phyloP scores from a whole-genome alignment of 202 grass and related monocot genomes.

The Miscanthus sacchariflorus region DNA sequence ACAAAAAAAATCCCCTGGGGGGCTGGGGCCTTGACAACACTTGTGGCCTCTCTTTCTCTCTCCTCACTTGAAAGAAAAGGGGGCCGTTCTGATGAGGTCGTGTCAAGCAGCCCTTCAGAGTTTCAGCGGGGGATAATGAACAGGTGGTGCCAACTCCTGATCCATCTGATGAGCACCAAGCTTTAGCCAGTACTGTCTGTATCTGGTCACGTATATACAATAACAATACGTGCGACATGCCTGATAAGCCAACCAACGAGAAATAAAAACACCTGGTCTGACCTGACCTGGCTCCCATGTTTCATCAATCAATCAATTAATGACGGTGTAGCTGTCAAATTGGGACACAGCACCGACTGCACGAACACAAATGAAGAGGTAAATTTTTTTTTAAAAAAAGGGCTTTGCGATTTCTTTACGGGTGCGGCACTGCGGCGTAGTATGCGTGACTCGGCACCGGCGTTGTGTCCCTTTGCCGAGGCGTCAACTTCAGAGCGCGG shows the following conservation, averaged over 20 bases:
- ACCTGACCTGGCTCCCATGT: conserved; percentile 36
- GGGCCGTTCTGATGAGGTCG: background rate
- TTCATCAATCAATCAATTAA: background rate
- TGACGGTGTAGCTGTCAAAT: background rate
- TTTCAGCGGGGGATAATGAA: background rate
- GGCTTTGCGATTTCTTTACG: background rate
- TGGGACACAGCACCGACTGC: background rate
- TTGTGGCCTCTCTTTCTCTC: background rate
- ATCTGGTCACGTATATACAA: background rate
- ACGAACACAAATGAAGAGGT: background rate
- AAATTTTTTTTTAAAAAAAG: background rate
- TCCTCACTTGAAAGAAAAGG: background rate
- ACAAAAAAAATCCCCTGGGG: no score
- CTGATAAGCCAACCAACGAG: conserved; percentile 16
- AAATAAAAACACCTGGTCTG: background rate
- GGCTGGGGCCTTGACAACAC: no score
- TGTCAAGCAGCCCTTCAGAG: background rate
- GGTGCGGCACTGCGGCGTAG: background rate
- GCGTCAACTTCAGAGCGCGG: background rate
- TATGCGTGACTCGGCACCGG: conserved; percentile 19
- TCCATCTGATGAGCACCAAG: conserved; percentile 8
- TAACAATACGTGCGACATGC: background rate
- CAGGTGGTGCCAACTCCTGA: no score
- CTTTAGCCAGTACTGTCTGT: background rate
- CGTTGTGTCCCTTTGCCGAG: background rate